Conservation (phyloP, 176 grass and related monocot species). For the Alloteropsis semialata region DNA sequence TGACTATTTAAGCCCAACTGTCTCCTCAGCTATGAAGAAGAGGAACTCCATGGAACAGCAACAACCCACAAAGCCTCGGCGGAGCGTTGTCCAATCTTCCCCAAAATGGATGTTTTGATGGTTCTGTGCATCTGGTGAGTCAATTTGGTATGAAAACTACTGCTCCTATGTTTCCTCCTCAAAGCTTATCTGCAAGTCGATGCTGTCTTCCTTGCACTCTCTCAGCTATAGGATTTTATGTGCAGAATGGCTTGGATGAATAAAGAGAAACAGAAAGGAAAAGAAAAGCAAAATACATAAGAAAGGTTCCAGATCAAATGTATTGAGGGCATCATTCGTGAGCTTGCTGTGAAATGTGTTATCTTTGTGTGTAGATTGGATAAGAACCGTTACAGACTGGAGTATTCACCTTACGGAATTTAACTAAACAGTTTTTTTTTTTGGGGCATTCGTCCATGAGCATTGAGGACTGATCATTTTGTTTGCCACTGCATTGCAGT, state of each 20-base stretch:
- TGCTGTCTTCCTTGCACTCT: constrained; percentile 10
- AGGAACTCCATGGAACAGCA: constrained; percentile 65
- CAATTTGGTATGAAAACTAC: too few relatives aligned
- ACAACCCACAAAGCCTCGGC: constrained; percentile 45
- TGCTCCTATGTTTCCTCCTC: constrained; percentile 8
- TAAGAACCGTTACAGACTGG: constrained; percentile 20
- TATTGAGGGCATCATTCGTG: not conserved
- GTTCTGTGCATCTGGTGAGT: not conserved
- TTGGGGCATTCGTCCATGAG: not conserved
- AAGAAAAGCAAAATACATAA: not conserved
- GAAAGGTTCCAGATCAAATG: constrained; percentile 35
- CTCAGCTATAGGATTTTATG: constrained; percentile 14
- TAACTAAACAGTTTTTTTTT: not conserved
- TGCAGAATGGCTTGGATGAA: constrained; percentile 56
- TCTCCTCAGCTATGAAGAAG: constrained; percentile 93
- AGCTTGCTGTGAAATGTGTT: constrained; percentile 15
- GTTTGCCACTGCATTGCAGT: not conserved
- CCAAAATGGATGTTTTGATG: constrained; percentile 83
- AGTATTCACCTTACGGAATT: constrained; percentile 14
- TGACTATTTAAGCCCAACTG: constrained; percentile 79
- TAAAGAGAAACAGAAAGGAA: constrained; percentile 28
- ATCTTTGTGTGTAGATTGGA: constrained; percentile 15
- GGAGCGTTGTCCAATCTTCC: constrained; percentile 53
- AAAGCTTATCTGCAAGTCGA: not conserved
- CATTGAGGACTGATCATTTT: not conserved